These are phyloP conservation scores for Verticillium klebahnii DNA, from an alignment of 2,329 filamentous ascomycete genomes.

Conservation along the genomic window DNA sequence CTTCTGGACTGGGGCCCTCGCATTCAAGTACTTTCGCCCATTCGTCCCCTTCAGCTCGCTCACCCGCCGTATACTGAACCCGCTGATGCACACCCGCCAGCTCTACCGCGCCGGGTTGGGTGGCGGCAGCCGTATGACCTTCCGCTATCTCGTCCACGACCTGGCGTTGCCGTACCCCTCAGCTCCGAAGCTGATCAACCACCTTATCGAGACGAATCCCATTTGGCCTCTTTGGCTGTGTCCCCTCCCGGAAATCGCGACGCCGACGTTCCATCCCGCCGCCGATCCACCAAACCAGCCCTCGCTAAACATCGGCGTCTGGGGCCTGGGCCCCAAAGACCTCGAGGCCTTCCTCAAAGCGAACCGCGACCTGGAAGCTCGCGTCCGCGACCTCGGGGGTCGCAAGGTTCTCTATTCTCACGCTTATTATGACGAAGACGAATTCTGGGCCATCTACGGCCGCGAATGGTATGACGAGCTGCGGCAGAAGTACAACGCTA, in stretches of 20 bases:
- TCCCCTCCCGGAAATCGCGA: slow-evolving; percentile 41
- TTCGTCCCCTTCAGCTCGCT: slow-evolving; percentile 59
- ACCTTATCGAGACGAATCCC: slow-evolving; percentile 37
- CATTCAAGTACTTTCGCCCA: slow-evolving; percentile 55
- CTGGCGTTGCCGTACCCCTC: slow-evolving; percentile 45
- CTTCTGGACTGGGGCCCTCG: slow-evolving; percentile 62
- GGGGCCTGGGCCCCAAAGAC: slow-evolving; percentile 44
- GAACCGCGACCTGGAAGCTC: slow-evolving; percentile 58
- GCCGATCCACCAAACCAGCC: background rate
- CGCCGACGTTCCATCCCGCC: slow-evolving; percentile 12
- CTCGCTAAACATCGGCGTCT: slow-evolving; percentile 57
- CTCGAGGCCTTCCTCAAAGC: slow-evolving; percentile 41
- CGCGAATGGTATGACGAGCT: slow-evolving; percentile 53
- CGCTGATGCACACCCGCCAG: slow-evolving; percentile 58
- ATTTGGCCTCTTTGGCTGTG: slow-evolving; percentile 56
- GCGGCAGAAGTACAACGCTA: slow-evolving; percentile 53
- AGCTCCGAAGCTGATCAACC: slow-evolving; percentile 39
- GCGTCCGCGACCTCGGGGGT: slow-evolving; percentile 53
- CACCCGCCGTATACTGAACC: slow-evolving; percentile 57
- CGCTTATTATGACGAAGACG: slow-evolving; percentile 61
- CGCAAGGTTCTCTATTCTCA: slow-evolving; percentile 70
- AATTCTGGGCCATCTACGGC: slow-evolving; percentile 66
- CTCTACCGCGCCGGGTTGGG: slow-evolving; percentile 63
- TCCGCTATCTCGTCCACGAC: slow-evolving; percentile 62
- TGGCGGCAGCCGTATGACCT: slow-evolving; percentile 45